These are phyloP conservation scores for Quercus cerris DNA, from an alignment of 306 rosid species.

Conservation along the genomic window DNA sequence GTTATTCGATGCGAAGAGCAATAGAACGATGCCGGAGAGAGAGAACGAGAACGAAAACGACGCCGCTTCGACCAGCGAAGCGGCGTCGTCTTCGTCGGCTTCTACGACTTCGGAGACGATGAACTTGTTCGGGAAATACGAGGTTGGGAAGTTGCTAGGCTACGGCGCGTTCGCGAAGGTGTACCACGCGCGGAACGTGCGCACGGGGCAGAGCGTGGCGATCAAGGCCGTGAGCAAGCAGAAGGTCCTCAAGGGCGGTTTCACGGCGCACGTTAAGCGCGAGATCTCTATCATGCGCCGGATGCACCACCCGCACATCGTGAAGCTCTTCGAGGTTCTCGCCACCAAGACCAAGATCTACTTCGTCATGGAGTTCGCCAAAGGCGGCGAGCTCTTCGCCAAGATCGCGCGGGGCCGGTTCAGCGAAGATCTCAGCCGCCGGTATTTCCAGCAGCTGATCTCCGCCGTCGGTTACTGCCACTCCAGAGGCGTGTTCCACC, in stretches of 20 bases:
- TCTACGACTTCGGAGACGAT: background rate
- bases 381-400: constrained; percentile 70
- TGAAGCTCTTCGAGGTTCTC: constrained; percentile 61
- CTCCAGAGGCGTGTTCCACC: constrained; percentile 63
- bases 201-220: constrained; percentile 62
- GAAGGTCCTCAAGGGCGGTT: constrained; percentile 36
- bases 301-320: constrained; percentile 56
- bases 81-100: background rate
- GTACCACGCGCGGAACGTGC: constrained; percentile 54
- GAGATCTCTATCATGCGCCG: constrained; percentile 78
- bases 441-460: constrained; percentile 71
- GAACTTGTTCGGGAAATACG: constrained; percentile 51
- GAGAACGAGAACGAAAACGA: background rate
- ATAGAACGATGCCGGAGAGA: background rate
- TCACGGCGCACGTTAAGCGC: constrained; percentile 50
- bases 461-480: constrained; percentile 78
- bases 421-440: constrained; percentile 56
- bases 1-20: background rate
- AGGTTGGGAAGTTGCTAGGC: constrained; percentile 51
- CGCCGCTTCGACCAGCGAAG: background rate
- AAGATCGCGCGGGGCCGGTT: constrained; percentile 41
- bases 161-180: constrained; percentile 81
- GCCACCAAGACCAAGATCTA: constrained; percentile 79
- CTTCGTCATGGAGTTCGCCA: constrained; percentile 71
- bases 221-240: constrained; percentile 64